phyloP scores from a whole-genome alignment of 2,329 filamentous ascomycete species.

The Ophiostoma quercus region DNA sequence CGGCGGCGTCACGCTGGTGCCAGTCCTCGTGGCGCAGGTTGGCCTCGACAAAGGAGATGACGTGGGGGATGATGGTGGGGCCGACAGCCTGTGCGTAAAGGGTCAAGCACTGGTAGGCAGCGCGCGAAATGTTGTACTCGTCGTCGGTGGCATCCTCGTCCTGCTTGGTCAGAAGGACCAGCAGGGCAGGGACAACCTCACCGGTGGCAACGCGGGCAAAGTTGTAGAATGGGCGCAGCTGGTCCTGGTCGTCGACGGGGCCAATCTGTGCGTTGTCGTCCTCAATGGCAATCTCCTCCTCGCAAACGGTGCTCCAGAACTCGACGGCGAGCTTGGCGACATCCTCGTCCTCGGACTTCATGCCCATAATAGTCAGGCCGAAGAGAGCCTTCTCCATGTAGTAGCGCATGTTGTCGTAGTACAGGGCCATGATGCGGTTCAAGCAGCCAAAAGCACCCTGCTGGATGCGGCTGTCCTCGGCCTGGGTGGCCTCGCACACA shows the following conservation, averaged over 20 bases:
- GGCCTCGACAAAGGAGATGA: conserved; percentile 84
- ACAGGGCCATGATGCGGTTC: conserved; percentile 97
- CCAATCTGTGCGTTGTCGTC: conserved; percentile 83
- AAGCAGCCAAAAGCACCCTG: conserved; percentile 94
- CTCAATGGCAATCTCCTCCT: conserved; percentile 96
- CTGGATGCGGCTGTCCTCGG: conserved; percentile 83
- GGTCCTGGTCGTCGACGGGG: conserved; percentile 61
- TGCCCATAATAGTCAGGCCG: conserved; percentile 92
- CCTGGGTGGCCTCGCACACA: conserved; percentile 96
- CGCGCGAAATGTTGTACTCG: conserved; percentile 94
- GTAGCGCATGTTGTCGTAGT: conserved; percentile 99
- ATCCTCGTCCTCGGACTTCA: conserved; percentile 97
- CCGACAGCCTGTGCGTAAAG: conserved; percentile 92
- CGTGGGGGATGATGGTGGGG: conserved; percentile 74
- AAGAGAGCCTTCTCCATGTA: conserved; percentile 99
- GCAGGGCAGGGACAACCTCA: conserved; percentile 88
- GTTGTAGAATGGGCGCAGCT: conserved; percentile 90
- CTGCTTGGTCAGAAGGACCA: conserved; percentile 87
- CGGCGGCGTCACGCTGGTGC: conserved; percentile 90
- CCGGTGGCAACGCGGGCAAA: conserved; percentile 88
- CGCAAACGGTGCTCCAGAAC: conserved; percentile 99
- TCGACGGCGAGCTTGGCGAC: conserved; percentile 97
- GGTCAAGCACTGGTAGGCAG: conserved; percentile 92
- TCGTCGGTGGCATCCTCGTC: conserved; percentile 96
- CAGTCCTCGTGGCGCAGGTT: conserved; percentile 89